phyloP scores from a whole-genome alignment of 208 protist genomes.

The Acanthamoeba triangularis region DNA sequence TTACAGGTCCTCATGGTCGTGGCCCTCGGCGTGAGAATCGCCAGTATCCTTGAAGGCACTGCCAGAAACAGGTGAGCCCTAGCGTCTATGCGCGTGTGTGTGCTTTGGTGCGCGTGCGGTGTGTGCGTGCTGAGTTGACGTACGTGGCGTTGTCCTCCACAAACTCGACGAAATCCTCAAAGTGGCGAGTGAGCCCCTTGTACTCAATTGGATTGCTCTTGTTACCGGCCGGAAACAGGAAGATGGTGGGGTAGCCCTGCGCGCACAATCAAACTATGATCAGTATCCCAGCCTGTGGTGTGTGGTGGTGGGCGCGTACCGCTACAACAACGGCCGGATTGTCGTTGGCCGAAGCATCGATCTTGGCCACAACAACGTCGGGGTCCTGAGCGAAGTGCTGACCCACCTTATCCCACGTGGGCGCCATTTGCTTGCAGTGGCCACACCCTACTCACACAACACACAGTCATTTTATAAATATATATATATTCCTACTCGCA shows the following conservation, averaged over 20 bases:
- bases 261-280: neutral
- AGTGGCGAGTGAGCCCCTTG: slow-evolving; percentile 57
- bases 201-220: slow-evolving; percentile 76
- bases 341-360: slow-evolving; percentile 89
- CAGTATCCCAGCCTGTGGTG: no score
- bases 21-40: no score
- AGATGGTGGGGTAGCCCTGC: slow-evolving; percentile 89
- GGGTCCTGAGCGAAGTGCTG: slow-evolving; percentile 78
- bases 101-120: no score
- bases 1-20: no score
- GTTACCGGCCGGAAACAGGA: slow-evolving; percentile 80
- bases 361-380: slow-evolving; percentile 87
- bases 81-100: no score
- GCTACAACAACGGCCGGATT: slow-evolving; percentile 69
- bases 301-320: neutral
- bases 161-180: neutral
- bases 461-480: no score
- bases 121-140: no score
- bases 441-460: slow-evolving; percentile 94
- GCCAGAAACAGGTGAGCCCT: no score
- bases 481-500: no score
- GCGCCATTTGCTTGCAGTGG: slow-evolving; percentile 92
- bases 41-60: neutral
- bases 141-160: neutral
- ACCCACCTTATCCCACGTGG: slow-evolving; percentile 87